Evolutionary conservation across 129 eudicot species (phyloP).

Genomic region (Mikania micrantha): DNA sequence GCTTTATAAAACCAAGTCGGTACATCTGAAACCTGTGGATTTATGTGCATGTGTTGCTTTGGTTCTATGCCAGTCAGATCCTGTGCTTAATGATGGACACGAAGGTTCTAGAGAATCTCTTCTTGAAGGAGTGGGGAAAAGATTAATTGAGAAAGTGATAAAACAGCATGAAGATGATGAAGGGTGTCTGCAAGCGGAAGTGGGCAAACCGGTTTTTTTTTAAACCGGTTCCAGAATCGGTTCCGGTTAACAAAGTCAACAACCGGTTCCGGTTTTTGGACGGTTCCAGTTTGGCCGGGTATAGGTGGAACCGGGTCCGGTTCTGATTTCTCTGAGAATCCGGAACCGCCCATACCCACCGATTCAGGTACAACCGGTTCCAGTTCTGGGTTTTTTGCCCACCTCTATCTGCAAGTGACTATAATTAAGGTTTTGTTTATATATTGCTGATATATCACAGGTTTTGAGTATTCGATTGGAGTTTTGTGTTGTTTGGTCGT

Average conservation of each 20-base stretch:
- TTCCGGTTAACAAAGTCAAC: too few species aligned
- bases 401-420: constrained; percentile 81
- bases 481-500: neutral
- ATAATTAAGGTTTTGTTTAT: constrained; percentile 1
- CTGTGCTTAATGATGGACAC: constrained; percentile 83
- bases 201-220: too few species aligned
- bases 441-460: neutral
- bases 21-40: neutral
- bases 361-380: too few species aligned
- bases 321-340: too few species aligned
- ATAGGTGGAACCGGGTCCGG: too few species aligned
- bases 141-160: constrained; percentile 74
- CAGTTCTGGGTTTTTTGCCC: too few species aligned
- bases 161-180: constrained; percentile 59
- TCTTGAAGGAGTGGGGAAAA: constrained; percentile 71
- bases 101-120: constrained; percentile 65
- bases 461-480: neutral
- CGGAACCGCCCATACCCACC: too few species aligned
- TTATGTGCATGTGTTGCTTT: constrained; percentile 63
- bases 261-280: too few species aligned
- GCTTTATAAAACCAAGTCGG: too few species aligned
- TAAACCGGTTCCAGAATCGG: too few species aligned
- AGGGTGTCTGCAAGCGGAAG: too few species aligned
- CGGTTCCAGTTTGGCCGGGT: too few species aligned
- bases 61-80: constrained; percentile 76